Conservation (phyloP, 2,329 filamentous ascomycete species). For the Chaetothyriales sp. region DNA sequence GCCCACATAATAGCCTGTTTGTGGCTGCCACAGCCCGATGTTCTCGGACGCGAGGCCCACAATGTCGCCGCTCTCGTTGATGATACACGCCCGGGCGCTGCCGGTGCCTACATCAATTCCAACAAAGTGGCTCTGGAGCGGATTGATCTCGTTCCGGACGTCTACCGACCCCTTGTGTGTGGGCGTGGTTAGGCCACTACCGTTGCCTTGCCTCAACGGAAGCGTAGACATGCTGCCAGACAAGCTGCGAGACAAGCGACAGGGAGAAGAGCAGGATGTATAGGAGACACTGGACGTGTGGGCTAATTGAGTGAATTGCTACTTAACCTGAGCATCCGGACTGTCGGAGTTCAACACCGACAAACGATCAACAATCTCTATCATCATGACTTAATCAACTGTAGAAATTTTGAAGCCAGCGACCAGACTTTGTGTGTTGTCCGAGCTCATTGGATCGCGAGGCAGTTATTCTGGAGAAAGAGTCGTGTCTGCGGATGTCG, state of each 20-base stretch:
- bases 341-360: background rate
- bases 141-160: constrained; percentile 41
- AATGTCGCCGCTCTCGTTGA: constrained; percentile 83
- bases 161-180: constrained; percentile 25
- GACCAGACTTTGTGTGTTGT: background rate
- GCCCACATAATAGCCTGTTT: constrained; percentile 57
- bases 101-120: constrained; percentile 95
- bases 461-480: background rate
- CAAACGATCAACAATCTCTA: background rate
- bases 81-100: constrained; percentile 87
- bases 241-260: background rate
- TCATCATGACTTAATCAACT: background rate
- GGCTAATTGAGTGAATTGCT: background rate
- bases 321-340: background rate
- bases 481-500: background rate
- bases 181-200: constrained; percentile 10
- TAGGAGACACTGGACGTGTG: too few species aligned
- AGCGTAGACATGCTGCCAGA: constrained; percentile 7
- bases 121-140: constrained; percentile 49
- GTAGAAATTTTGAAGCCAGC: background rate
- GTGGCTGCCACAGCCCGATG: constrained; percentile 66
- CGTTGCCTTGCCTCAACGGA: constrained; percentile 8
- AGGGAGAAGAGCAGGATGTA: background rate
- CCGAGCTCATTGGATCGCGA: background rate
- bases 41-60: constrained; percentile 54